Evolutionary conservation across 208 protist genomes (phyloP).

Genomic region (Crithidia acanthocephali): DNA sequence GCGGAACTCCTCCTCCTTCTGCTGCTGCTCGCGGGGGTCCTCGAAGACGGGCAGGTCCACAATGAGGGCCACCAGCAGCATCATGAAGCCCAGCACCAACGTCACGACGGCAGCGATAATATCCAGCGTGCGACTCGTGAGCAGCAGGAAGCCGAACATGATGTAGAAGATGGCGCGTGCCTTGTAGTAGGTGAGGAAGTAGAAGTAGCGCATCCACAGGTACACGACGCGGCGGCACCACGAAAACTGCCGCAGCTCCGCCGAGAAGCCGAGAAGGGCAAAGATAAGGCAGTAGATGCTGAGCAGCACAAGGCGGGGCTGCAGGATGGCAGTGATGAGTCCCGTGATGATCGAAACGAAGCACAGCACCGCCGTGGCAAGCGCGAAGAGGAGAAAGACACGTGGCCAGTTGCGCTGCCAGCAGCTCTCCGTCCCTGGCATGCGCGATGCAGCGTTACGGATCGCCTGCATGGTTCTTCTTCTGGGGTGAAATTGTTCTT

Average conservation of each 20-base stretch:
- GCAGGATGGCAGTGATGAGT: conserved; percentile 39
- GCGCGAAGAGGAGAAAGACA: conserved; percentile 50
- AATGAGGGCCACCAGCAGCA: conserved; percentile 60
- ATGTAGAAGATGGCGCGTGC: conserved; percentile 75
- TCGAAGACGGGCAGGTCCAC: conserved; percentile 59
- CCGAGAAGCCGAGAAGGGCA: conserved; percentile 61
- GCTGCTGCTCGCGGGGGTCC: conserved; percentile 46
- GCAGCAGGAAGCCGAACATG: conserved; percentile 67
- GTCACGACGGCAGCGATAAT: conserved; percentile 49
- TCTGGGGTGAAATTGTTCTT: background rate
- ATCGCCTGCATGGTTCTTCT: conserved; percentile 4
- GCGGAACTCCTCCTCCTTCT: conserved; percentile 37
- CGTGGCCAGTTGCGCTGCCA: conserved; percentile 55
- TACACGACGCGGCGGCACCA: conserved; percentile 57
- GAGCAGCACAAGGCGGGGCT: conserved; percentile 31
- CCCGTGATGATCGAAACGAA: conserved; percentile 49
- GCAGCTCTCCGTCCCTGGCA: conserved; percentile 23
- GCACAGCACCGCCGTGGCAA: conserved; percentile 38
- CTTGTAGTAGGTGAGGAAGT: conserved; percentile 75
- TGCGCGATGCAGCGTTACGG: conserved; percentile 11
- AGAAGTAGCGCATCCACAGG: conserved; percentile 72
- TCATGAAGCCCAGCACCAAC: conserved; percentile 57
- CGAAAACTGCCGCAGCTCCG: conserved; percentile 72
- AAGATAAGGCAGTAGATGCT: conserved; percentile 76
- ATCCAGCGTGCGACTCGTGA: conserved; percentile 41